Evolutionary conservation across 306 rosid genomes (phyloP).

Genomic region (Erythrophleum fordii): DNA sequence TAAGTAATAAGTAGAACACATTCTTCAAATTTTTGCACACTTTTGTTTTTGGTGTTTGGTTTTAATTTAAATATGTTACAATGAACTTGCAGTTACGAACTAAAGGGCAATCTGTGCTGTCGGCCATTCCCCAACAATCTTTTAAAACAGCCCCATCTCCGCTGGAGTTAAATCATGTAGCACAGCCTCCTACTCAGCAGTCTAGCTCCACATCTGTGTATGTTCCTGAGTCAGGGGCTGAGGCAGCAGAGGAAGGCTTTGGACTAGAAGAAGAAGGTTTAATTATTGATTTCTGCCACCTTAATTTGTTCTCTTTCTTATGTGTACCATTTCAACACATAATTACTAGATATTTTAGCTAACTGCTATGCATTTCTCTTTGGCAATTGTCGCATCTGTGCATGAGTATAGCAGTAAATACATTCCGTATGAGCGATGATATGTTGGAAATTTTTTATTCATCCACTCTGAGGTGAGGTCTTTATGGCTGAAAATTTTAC

Average conservation of each 20-base stretch:
- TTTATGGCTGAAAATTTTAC: conserved; percentile 9
- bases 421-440: conserved; percentile 17
- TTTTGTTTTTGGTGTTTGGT: background rate
- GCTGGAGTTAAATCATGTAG: conserved; percentile 65
- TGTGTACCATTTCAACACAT: background rate
- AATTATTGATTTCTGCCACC: conserved; percentile 34
- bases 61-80: conserved; percentile 14
- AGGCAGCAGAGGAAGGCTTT: conserved; percentile 68
- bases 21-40: background rate
- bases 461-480: background rate
- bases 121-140: conserved; percentile 56
- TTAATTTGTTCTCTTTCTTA: background rate
- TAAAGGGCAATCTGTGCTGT: conserved; percentile 61
- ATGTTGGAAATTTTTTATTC: background rate
- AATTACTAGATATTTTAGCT: background rate
- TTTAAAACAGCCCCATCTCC: conserved; percentile 52
- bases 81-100: conserved; percentile 72
- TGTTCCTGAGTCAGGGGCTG: conserved; percentile 59
- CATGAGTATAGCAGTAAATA: background rate
- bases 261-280: conserved; percentile 84
- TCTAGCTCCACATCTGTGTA: conserved; percentile 48
- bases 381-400: background rate
- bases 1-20: background rate
- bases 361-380: background rate
- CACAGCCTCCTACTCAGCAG: conserved; percentile 74